Conservation (phyloP, 2,329 filamentous ascomycete genomes). For the Microdochium paspali region DNA sequence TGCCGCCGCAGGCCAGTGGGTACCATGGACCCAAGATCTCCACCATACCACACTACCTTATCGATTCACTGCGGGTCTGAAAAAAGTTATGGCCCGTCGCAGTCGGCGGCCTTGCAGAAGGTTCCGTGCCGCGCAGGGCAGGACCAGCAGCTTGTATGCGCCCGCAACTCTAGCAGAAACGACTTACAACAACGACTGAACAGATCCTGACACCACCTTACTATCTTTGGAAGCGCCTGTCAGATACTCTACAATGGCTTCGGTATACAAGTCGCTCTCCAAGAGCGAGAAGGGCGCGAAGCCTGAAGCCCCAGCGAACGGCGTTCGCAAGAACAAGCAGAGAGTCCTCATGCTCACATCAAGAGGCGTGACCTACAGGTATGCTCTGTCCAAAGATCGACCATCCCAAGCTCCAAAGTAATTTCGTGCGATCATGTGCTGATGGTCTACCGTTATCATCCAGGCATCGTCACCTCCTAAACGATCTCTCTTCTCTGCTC, state of each 20-base stretch:
- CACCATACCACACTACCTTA: neutral
- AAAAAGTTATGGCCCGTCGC: neutral
- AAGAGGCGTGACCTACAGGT: conserved; percentile 84
- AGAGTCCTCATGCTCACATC: conserved; percentile 86
- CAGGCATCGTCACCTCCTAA: conserved; percentile 87
- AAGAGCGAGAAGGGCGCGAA: conserved; percentile 44
- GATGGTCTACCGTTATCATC: neutral
- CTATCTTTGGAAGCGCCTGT: neutral
- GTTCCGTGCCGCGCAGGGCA: neutral
- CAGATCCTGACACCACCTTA: too few species aligned
- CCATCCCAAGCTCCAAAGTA: too few species aligned
- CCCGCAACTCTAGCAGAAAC: neutral
- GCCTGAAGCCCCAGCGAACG: conserved; percentile 36
- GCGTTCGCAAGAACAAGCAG: conserved; percentile 55
- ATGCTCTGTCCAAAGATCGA: conserved; percentile 11
- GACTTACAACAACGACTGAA: neutral
- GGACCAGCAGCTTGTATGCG: neutral
- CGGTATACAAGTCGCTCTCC: conserved; percentile 67
- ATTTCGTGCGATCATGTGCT: neutral
- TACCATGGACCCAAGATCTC: neutral
- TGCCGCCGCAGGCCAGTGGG: neutral
- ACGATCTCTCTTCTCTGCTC: conserved; percentile 79
- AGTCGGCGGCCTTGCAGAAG: neutral
- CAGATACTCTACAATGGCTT: conserved; percentile 43
- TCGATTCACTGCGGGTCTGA: neutral